These are phyloP conservation scores for Wallacemonas collosoma DNA, from an alignment of 208 protist species.

Conservation along the genomic window DNA sequence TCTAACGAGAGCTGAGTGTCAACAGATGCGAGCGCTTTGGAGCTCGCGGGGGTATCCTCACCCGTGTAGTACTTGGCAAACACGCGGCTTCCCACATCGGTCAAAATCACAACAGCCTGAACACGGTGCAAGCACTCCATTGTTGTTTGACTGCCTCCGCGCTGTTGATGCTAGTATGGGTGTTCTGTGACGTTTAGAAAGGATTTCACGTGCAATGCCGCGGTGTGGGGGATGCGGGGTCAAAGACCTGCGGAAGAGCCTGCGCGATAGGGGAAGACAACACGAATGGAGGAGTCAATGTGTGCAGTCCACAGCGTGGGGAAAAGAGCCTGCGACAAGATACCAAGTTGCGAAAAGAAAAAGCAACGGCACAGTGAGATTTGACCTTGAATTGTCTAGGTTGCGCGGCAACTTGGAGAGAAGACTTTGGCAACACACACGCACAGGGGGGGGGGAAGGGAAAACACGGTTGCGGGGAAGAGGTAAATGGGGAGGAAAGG, in stretches of 20 bases:
- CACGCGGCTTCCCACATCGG: constrained; percentile 57
- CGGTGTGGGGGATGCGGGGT: too few relatives aligned
- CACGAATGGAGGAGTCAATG: background rate
- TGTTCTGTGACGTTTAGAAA: too few relatives aligned
- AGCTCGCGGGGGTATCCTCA: constrained; percentile 48
- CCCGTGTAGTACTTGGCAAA: constrained; percentile 91
- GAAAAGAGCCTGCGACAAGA: too few relatives aligned
- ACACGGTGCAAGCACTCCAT: constrained; percentile 90
- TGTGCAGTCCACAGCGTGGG: too few relatives aligned
- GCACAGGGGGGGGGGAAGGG: background rate
- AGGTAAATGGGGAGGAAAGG: constrained; percentile 1
- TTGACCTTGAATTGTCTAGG: too few relatives aligned
- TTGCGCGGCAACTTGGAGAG: too few relatives aligned
- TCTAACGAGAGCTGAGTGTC: constrained; percentile 80
- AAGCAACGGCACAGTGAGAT: too few relatives aligned
- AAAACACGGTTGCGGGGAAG: constrained; percentile 4
- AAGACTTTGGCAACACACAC: background rate
- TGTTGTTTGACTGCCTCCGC: background rate
- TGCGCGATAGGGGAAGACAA: background rate
- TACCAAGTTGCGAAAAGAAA: too few relatives aligned
- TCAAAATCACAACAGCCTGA: constrained; percentile 81
- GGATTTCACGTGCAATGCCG: too few relatives aligned
- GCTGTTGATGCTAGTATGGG: too few relatives aligned
- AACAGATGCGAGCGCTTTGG: constrained; percentile 48
- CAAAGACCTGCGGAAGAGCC: too few relatives aligned